Conservation (phyloP, 345 rosid species). For the Corymbia maculata region DNA sequence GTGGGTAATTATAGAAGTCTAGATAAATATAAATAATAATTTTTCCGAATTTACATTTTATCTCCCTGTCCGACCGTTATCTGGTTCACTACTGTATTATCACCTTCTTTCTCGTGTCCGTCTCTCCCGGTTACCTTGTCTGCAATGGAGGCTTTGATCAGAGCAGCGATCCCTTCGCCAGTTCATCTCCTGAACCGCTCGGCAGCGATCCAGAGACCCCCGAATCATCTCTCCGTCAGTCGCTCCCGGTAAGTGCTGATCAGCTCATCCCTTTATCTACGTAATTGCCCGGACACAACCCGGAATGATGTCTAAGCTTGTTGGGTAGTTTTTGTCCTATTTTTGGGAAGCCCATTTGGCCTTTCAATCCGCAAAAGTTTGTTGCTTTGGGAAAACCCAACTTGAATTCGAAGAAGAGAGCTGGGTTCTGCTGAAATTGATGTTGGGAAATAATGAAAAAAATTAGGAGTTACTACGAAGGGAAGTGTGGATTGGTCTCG, state of each 20-base stretch:
- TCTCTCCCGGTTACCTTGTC: neutral
- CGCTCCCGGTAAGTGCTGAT: neutral
- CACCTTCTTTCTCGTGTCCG: neutral
- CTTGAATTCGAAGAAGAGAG: neutral
- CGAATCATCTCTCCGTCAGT: neutral
- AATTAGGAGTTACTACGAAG: neutral
- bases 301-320: neutral
- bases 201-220: neutral
- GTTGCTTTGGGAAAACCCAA: neutral
- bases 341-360: neutral
- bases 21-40: neutral
- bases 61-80: neutral
- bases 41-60: neutral
- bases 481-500: neutral
- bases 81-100: neutral
- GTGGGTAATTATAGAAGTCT: neutral
- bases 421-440: neutral
- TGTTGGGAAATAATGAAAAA: neutral
- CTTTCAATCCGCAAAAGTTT: neutral
- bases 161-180: constrained; percentile 13
- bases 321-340: neutral
- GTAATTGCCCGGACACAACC: neutral
- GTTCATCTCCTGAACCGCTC: neutral
- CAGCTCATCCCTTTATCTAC: neutral
- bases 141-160: constrained; percentile 16